Conservation (phyloP, 345 rosid species). For the Lepidium aucheri region DNA sequence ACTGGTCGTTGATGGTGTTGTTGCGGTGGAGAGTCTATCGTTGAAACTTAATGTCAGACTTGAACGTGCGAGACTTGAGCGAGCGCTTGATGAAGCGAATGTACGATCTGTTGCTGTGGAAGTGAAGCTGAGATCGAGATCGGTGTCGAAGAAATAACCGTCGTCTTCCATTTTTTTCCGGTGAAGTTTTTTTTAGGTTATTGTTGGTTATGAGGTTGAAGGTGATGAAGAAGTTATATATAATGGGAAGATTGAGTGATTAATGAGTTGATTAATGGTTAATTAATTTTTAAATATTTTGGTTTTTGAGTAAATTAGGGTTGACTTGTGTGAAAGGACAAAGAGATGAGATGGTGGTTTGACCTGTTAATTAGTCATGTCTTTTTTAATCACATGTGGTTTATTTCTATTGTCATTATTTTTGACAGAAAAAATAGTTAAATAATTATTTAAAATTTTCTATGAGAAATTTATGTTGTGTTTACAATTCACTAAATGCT, state of each 20-base stretch:
- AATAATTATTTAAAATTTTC: no score
- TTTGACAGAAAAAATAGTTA: no score
- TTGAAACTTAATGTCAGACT: slow-evolving; percentile 63
- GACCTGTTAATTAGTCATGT: slow-evolving; percentile 3
- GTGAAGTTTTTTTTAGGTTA: neutral
- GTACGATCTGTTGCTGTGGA: slow-evolving; percentile 52
- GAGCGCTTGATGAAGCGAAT: slow-evolving; percentile 49
- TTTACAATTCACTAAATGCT: no score
- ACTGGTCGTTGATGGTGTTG: slow-evolving; percentile 19
- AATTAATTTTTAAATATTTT: neutral
- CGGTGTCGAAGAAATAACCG: slow-evolving; percentile 32
- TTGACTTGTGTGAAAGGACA: slow-evolving; percentile 23
- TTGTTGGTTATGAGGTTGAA: neutral
- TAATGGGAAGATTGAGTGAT: neutral
- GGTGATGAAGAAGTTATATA: neutral
- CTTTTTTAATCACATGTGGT: neutral
- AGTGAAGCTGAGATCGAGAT: slow-evolving; percentile 55
- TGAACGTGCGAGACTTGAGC: slow-evolving; percentile 55
- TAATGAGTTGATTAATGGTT: neutral
- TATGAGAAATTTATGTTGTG: no score
- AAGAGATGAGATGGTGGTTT: slow-evolving; percentile 21
- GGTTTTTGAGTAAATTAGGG: slow-evolving; percentile 11
- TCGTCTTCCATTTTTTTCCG: slow-evolving; percentile 34
- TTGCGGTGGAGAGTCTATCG: slow-evolving; percentile 43
- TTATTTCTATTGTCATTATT: no score